Conservation (phyloP, 176 grass and related monocot genomes). For the Paspalum vaginatum region DNA sequence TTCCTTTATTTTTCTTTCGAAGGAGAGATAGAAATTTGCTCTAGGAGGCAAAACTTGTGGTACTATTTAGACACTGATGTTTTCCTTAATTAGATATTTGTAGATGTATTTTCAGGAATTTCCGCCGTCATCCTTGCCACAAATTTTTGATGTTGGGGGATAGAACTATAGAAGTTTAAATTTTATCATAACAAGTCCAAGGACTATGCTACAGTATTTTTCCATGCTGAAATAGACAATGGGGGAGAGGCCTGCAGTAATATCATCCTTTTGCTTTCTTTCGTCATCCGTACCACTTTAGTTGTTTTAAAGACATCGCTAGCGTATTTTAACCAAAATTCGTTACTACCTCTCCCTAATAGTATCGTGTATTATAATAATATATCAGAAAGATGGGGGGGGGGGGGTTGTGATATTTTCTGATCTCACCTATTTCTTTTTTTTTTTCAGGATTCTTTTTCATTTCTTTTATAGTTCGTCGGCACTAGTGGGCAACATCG, state of each 20-base stretch:
- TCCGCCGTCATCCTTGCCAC: background rate
- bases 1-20: background rate
- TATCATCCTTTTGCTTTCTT: slow-evolving; percentile 12
- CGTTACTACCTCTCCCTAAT: background rate
- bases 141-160: background rate
- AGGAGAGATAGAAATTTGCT: background rate
- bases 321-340: slow-evolving; percentile 22
- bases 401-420: background rate
- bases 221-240: background rate
- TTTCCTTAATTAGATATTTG: background rate
- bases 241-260: background rate
- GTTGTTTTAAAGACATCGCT: slow-evolving; percentile 23
- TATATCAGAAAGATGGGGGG: background rate
- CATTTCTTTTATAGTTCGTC: background rate
- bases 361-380: background rate
- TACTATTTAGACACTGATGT: background rate
- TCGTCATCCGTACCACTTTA: slow-evolving; percentile 36
- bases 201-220: background rate
- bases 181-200: background rate
- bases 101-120: background rate
- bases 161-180: background rate
- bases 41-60: background rate
- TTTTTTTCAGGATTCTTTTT: background rate
- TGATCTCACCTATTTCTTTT: background rate
- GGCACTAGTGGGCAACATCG: background rate